Evolutionary conservation across 1,284 basidiomycete genomes (phyloP).

Genomic region (Entoloma clypeatum): DNA sequence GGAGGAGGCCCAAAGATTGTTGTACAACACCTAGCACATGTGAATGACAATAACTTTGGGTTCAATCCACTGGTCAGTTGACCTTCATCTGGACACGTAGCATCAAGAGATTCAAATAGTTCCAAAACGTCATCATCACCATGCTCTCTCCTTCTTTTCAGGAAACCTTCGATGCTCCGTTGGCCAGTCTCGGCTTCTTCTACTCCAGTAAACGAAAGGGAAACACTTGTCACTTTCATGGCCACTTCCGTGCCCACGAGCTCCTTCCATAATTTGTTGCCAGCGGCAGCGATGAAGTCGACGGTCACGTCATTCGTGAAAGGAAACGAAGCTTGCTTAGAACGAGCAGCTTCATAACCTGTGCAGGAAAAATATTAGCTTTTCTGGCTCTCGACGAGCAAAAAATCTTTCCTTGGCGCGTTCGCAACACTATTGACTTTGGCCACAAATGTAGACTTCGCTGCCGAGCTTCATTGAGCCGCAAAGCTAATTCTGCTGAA

Average conservation of each 20-base stretch:
- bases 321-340: constrained; percentile 83
- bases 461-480: constrained; percentile 81
- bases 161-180: constrained; percentile 83
- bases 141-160: constrained; percentile 39
- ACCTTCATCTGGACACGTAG: neutral
- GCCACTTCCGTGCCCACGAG: constrained; percentile 51
- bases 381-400: neutral
- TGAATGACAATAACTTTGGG: constrained; percentile 33
- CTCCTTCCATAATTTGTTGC: constrained; percentile 86
- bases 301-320: constrained; percentile 71
- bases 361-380: constrained; percentile 11
- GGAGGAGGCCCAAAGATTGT: constrained; percentile 33
- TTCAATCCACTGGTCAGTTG: constrained; percentile 1
- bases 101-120: constrained; percentile 3
- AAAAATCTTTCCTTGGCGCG: constrained; percentile 54
- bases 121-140: constrained; percentile 10
- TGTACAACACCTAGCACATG: constrained; percentile 54
- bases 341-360: constrained; percentile 68
- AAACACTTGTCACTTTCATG: constrained; percentile 72
- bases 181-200: constrained; percentile 81
- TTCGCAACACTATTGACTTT: constrained; percentile 80
- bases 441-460: constrained; percentile 82
- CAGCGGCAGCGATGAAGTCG: constrained; percentile 75
- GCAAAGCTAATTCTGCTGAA: constrained; percentile 82
- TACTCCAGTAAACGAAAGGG: constrained; percentile 81